Evolutionary conservation across 2,329 filamentous ascomycete species (phyloP), one percentile per base, ranked within the genome.

Genomic region (Penicillium sp.): DNA sequence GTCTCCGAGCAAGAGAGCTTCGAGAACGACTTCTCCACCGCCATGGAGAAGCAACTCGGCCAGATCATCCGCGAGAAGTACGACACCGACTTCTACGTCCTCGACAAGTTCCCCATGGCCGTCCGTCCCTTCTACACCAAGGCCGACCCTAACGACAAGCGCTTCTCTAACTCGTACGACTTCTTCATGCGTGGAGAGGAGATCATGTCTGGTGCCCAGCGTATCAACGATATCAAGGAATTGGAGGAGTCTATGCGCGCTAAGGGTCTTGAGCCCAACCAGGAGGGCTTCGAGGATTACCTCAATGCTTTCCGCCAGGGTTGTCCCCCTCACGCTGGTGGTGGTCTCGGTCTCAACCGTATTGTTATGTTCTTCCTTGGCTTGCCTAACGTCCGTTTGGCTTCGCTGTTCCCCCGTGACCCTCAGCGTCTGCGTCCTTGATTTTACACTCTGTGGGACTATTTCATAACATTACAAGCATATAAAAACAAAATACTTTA

Each of bases 51-150:
- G 79, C 90, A 89, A n/a, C 87, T 97, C 9, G 94, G 94, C 57
- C 87, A 86, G 27, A 82, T 97, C 48, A 86, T 97, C 65, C 88
- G 90, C 57, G 83, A 90, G 68, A 97, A 96, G 79, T 96, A 89
- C 83, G 85, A 89, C 73, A 94, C 92, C 59, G 94, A 99, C 79
- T 97, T 97, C 80, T 97, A 96, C 79, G 88, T 96, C 23, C 84
- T 99, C 61, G 93, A 97, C 81, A 94, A 97, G 78, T 99, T 96
- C 82, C 94, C 94, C 44, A 87, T 94, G 75, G 81, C 82, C 38
- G 90, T 94, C 21, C 86, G 94, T 31, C 93, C 93, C 6, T 96
- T 96, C 78, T 97, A 97, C 78, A 92, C 93, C 61, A 91, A 93
- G 80, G 86, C 90, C 53, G 89, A 90, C 70, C 84, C 85, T 3